A percentile compares a stretch with the other conserved stretches of the same genome.
These are phyloP conservation scores for Biscutella auriculata DNA, from an alignment of 441 rosid species.

Conservation along the genomic window DNA sequence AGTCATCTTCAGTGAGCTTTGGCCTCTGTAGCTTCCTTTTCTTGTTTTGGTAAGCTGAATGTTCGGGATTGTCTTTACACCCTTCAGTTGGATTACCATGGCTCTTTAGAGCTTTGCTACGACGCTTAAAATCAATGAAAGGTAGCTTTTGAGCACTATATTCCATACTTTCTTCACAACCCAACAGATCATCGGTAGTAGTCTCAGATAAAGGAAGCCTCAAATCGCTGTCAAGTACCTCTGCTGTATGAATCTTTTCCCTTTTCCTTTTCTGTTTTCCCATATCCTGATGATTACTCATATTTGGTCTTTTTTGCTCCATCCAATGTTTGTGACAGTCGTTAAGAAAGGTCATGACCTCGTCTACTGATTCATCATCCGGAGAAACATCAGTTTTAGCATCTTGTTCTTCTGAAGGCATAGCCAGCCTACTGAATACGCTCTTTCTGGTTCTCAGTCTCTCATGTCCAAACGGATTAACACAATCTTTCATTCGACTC, in stretches of 20 bases:
- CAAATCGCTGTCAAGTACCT: constrained; percentile 19
- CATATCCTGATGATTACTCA: neutral
- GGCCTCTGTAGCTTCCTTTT: constrained; percentile 54
- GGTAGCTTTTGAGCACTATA: constrained; percentile 16
- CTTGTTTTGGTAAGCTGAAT: constrained; percentile 20
- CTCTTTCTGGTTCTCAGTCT: constrained; percentile 24
- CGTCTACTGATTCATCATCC: constrained; percentile 30
- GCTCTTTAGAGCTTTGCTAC: constrained; percentile 24
- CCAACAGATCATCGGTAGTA: constrained; percentile 6
- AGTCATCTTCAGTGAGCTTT: constrained; percentile 23
- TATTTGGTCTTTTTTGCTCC: constrained; percentile 10
- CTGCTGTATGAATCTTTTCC: neutral
- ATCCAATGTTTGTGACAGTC: constrained; percentile 21
- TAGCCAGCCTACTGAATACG: constrained; percentile 43
- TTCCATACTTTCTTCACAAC: constrained; percentile 15
- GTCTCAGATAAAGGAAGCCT: constrained; percentile 8
- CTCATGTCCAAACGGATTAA: neutral
- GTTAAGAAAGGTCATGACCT: constrained; percentile 30
- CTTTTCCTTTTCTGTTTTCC: constrained; percentile 12
- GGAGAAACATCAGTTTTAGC: constrained; percentile 1
- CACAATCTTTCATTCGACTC: constrained; percentile 5
- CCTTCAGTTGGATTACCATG: constrained; percentile 9
- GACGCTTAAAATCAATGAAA: constrained; percentile 47
- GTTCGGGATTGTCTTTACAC: constrained; percentile 13
- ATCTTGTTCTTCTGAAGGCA: constrained; percentile 12